phyloP scores from a whole-genome alignment of 176 grass and related monocot species.

The Oryza coarctata region DNA sequence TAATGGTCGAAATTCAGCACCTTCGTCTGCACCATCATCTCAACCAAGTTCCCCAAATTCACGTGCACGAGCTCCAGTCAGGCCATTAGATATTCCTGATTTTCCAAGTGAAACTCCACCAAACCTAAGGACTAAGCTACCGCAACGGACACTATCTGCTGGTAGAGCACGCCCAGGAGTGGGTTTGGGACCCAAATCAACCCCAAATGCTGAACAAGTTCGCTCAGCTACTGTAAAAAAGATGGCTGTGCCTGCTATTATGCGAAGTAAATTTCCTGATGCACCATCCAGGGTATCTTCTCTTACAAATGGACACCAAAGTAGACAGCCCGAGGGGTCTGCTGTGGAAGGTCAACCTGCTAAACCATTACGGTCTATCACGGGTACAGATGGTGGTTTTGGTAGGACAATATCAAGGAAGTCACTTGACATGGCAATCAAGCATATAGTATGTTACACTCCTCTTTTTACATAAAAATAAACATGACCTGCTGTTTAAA shows the following conservation, averaged over 20 bases:
- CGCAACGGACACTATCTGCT: constrained; percentile 69
- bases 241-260: constrained; percentile 68
- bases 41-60: constrained; percentile 76
- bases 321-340: constrained; percentile 38
- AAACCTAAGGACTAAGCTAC: constrained; percentile 80
- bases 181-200: constrained; percentile 43
- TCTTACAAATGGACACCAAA: constrained; percentile 56
- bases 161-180: constrained; percentile 69
- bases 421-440: constrained; percentile 97
- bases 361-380: constrained; percentile 31
- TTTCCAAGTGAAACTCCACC: constrained; percentile 83
- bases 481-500: neutral
- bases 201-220: constrained; percentile 46
- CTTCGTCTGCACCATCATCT: constrained; percentile 69
- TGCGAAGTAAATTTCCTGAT: constrained; percentile 73
- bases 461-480: constrained; percentile 34
- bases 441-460: constrained; percentile 77
- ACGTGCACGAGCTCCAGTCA: constrained; percentile 60
- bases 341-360: constrained; percentile 48
- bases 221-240: constrained; percentile 54
- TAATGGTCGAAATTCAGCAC: constrained; percentile 64
- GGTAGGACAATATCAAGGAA: constrained; percentile 96
- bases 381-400: constrained; percentile 71
- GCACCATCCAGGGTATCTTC: constrained; percentile 51
- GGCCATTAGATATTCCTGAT: constrained; percentile 77